Evolutionary conservation across 768 basidiomycete genomes (phyloP).

Genomic region (Hysterangium stoloniferum): DNA sequence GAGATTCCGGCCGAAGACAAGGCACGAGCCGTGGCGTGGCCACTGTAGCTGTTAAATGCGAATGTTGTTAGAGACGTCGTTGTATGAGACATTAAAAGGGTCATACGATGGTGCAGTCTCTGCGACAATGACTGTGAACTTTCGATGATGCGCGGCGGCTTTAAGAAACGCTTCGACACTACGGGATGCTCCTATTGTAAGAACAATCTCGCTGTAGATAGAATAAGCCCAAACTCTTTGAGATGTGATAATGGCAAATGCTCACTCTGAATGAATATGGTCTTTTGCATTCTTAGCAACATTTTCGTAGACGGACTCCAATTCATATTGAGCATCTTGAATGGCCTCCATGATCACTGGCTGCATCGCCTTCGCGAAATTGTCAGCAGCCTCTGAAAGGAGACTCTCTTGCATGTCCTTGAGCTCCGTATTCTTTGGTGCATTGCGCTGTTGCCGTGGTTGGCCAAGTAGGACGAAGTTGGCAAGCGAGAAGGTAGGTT

Average conservation of each 20-base stretch:
- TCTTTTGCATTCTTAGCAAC: constrained; percentile 91
- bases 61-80: constrained; percentile 5
- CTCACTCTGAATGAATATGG: constrained; percentile 97
- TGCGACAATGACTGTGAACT: constrained; percentile 93
- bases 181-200: constrained; percentile 88
- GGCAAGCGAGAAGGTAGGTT: constrained; percentile 55
- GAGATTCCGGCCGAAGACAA: constrained; percentile 79
- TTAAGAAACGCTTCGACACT: constrained; percentile 94
- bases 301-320: constrained; percentile 93
- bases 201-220: constrained; percentile 74
- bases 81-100: not conserved
- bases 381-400: constrained; percentile 58
- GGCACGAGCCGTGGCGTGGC: constrained; percentile 76
- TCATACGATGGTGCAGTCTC: constrained; percentile 88
- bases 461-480: constrained; percentile 80
- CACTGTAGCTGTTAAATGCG: constrained; percentile 62
- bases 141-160: constrained; percentile 79
- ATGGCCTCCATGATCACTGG: constrained; percentile 96
- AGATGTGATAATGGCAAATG: constrained; percentile 9
- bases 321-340: constrained; percentile 90
- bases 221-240: not conserved
- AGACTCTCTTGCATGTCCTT: constrained; percentile 51
- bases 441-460: constrained; percentile 39
- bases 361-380: constrained; percentile 71
- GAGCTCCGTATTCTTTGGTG: constrained; percentile 43